Base-by-base conservation (phyloP, 768 basidiomycete species). In the Termitomyces sp. region DNA sequence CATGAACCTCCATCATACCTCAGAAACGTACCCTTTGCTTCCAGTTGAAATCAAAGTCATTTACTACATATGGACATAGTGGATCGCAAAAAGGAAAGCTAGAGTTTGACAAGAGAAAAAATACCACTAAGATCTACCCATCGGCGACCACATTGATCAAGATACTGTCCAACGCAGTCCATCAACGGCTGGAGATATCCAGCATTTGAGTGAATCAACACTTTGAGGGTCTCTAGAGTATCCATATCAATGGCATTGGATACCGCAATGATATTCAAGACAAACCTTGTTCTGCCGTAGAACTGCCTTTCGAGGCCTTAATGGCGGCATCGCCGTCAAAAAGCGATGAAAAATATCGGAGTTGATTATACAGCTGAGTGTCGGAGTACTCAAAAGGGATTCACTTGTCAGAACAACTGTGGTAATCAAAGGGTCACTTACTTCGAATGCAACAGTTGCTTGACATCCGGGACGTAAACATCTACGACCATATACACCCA, bases 401-500 rank as follows among this genome's bases (percentile, higher is more conserved):
- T 65, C 8, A 44, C 48, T 58, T 48, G 14, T 14, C 37, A n/a
- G 13, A n/a, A 48, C 36, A 16, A 34, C 37, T 8, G 12, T 14
- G 22, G 8, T 42, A 20, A 22, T 18, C 20, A 22, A 22, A 14
- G 32, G 37, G 36, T 51, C 7, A 72, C 83, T 34, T 61, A 92
- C 93, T 81, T 92, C 90, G 59, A 90, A 87, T 16, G 81, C 63
- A 56, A 94, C 88, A 18, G 71, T 76, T 2, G 91, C 91, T 59
- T 72, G 77, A 70, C 94, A 96, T 10, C 80, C 84, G 6, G 69
- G 72, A 46, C 82, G 81, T 55, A 94, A 68, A 68, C 97, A 99
- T 50, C 87, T 77, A 32, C 86, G 81, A 6, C 93, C 94, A 69
- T 94, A 95, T 0, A 98, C 92, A 36, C 90, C 79, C 92, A 98